Base-by-base conservation (phyloP, 768 basidiomycete species). In the Tricholoma sp. region DNA sequence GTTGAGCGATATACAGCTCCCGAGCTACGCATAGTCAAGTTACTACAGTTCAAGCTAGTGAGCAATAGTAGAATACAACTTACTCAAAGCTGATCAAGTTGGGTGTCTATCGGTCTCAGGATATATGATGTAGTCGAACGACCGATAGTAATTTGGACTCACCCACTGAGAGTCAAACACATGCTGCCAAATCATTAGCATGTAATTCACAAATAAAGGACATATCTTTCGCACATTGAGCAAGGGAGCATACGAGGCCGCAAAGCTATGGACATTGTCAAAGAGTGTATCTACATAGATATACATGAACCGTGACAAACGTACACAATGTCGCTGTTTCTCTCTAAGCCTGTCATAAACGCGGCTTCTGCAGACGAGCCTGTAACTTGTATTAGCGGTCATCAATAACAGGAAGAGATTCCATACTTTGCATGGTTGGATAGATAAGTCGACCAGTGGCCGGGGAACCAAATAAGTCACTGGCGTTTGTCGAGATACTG, bases 311-410 rank as follows among this genome's bases (percentile, higher is more conserved):
- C 4, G 24, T 24, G 24, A 24, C 24, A 20, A 32, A 59, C 59
- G 12, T 59, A 86, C 34, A 69, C 66, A 50, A 72, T 72, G 57
- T 72, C 70, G 4, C 64, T 61, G 50, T 72, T 73, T 24, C 73
- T 59, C 65, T 85, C 84, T 7, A 84, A 58, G 11, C 84, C 83
- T 0, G 80, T 85, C 83, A 84, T 84, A 62, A 79, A 86, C 1
- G 80, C 81, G 2, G 83, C 84, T 63, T 85, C 84, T 24, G 75
- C 80, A 0, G 74, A 62, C 18, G 80, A 65, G 52, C 78, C 80
- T 80, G 37, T 3, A 56, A 53, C 12, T 15, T 33, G 17, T 7
- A 24, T 17, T 2, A 15, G 50, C 15, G 47, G 39, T 17, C n/a
- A 42, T 42, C 31, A 15, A 13, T 17, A 1, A 31, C 6, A 1